Base-by-base conservation (phyloP, 2,329 filamentous ascomycete species). In the Xylogone sp. region DNA sequence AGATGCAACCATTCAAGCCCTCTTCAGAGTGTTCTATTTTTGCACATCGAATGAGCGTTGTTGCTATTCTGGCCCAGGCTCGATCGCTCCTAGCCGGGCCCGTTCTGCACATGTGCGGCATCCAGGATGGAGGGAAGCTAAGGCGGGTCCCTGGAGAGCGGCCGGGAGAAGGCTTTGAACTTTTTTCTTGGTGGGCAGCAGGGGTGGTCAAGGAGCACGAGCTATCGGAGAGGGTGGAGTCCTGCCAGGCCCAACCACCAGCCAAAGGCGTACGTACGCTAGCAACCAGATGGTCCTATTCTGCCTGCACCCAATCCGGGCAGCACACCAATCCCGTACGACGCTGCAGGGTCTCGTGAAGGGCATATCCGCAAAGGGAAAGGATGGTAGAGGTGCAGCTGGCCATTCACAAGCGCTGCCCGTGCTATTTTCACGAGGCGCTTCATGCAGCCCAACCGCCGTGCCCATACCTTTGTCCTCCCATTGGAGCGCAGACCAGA, bases 11-110 rank as follows among this genome's bases (percentile, higher is more conserved):
- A 19, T 48, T 49, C 51, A 53, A 55, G 58, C 56, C 52, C 47
- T 54, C 59, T 64, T 65, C 65, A 61, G 63, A 60, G 65, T 66
- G 63, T 70, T 73, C 73, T 76, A 77, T 71, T 68, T 70, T 69
- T 69, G 70, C 68, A 68, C 61, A 60, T 45, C 53, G 39, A 51
- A 53, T 53, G 50, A 58, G 45, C 55, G 43, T 55, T 51, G 56
- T 55, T 60, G 49, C 62, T 71, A 74, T 70, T 67, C 67, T 67
- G 66, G 67, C 70, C 71, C 63, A 65, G 60, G 60, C 57, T 64
- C 57, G 56, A 57, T 57, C 62, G 51, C 57, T 57, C 54, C 49
- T 55, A 57, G 53, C 53, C 51, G 55, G 55, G 47, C 52, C 50
- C 46, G 42, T 53, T 27, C 58, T 59, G 57, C 58, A 64, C 62